These are phyloP conservation scores for Fusarium setosum DNA, from an alignment of 2,329 filamentous ascomycete species.

Conservation along the genomic window DNA sequence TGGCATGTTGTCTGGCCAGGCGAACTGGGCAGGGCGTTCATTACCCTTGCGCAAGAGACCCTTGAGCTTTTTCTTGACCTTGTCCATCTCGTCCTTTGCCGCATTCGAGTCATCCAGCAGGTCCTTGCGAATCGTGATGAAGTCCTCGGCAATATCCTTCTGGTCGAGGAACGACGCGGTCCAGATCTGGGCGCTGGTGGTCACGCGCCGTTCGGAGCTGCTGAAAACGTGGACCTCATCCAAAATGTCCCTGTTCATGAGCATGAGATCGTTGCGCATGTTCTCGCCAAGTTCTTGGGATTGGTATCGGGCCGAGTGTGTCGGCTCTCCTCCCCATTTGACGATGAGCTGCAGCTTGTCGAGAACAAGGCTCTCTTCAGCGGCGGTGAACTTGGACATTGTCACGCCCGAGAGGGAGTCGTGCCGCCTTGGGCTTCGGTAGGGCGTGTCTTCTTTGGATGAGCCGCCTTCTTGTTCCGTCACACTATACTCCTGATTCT, in stretches of 20 bases:
- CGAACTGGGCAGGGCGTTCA: conserved; percentile 92
- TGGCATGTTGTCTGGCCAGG: conserved; percentile 96
- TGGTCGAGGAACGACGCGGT: conserved; percentile 88
- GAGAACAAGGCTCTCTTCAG: conserved; percentile 90
- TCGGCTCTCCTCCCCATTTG: conserved; percentile 99
- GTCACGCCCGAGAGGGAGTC: conserved; percentile 92
- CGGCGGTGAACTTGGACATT: conserved; percentile 92
- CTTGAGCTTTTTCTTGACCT: conserved; percentile 99
- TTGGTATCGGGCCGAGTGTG: conserved; percentile 96
- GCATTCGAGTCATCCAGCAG: conserved; percentile 97
- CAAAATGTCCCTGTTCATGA: conserved; percentile 92
- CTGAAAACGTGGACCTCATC: conserved; percentile 96
- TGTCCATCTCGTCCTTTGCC: conserved; percentile 99
- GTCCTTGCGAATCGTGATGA: conserved; percentile 92
- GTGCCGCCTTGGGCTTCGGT: conserved; percentile 68
- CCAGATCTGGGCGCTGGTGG: conserved; percentile 97
- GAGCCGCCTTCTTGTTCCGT: conserved; percentile 35
- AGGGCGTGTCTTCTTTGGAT: conserved; percentile 32
- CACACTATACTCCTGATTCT: conserved; percentile 41
- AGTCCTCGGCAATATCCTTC: conserved; percentile 86
- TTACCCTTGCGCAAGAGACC: conserved; percentile 91
- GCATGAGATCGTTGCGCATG: conserved; percentile 92
- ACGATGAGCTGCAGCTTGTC: conserved; percentile 98
- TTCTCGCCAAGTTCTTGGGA: conserved; percentile 94
- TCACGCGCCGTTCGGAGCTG: conserved; percentile 94